These are phyloP conservation scores for Smittium mucronatum DNA, from an alignment of 371 early-diverging fungal species.

Conservation along the genomic window DNA sequence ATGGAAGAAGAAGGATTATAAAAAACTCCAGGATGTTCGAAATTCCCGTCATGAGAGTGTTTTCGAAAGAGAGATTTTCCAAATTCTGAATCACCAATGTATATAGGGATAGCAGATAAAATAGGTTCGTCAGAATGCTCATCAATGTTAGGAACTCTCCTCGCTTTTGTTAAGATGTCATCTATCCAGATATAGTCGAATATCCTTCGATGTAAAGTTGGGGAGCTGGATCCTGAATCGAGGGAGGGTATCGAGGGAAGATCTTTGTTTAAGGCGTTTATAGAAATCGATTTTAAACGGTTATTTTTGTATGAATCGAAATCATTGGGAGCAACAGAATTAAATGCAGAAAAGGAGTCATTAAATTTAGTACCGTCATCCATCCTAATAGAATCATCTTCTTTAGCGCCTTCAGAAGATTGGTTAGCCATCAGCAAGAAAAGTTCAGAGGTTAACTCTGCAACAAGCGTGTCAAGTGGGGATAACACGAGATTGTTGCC, in stretches of 20 bases:
- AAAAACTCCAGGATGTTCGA: neutral
- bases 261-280: neutral
- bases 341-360: neutral
- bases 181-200: conserved; percentile 33
- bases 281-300: neutral
- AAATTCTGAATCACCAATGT: neutral
- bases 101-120: conserved; percentile 20
- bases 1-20: neutral
- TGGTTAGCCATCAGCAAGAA: conserved; percentile 27
- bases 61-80: neutral
- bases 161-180: conserved; percentile 31
- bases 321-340: neutral
- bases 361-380: neutral
- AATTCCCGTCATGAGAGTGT: neutral
- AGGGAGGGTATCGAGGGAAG: conserved; percentile 4
- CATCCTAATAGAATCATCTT: neutral
- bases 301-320: neutral
- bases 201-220: conserved; percentile 24
- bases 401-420: neutral
- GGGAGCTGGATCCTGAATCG: conserved; percentile 9
- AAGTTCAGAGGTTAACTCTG: conserved; percentile 31
- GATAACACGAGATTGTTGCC: conserved; percentile 27
- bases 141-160: conserved; percentile 31
- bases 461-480: conserved; percentile 32
- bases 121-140: conserved; percentile 31